Conservation (phyloP, 225 moss, liverwort and hornwort genomes). For the Asterella californica region DNA sequence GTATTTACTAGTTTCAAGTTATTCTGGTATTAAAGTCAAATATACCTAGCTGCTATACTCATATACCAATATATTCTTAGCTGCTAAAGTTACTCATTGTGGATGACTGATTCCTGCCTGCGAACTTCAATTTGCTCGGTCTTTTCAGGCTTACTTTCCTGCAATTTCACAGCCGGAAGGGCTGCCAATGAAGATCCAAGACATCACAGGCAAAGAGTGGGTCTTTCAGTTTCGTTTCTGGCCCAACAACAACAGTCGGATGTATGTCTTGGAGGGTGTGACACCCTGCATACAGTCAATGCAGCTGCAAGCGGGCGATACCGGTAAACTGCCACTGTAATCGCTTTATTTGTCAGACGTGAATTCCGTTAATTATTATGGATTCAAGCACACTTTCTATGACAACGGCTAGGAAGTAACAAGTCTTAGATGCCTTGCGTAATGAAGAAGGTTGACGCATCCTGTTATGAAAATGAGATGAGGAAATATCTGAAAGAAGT, state of each 20-base stretch:
- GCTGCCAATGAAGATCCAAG: constrained; percentile 86
- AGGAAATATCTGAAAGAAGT: too few species aligned
- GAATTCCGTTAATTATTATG: not conserved
- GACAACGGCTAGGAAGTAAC: constrained; percentile 1
- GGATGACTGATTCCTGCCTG: not conserved
- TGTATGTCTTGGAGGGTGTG: constrained; percentile 97
- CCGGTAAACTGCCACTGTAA: constrained; percentile 48
- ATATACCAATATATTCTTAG: too few species aligned
- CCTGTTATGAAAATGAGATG: too few species aligned
- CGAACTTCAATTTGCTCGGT: too few species aligned
- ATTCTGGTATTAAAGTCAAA: not conserved
- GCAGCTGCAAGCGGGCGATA: constrained; percentile 91
- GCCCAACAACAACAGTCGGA: constrained; percentile 98
- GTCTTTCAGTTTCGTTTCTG: constrained; percentile 94
- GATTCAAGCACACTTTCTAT: not conserved
- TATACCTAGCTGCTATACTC: too few species aligned
- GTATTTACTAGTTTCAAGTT: not conserved
- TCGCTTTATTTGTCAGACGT: not conserved
- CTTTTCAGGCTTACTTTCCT: constrained; percentile 83
- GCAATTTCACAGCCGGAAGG: constrained; percentile 91
- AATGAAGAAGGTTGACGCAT: too few species aligned
- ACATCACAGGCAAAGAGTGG: constrained; percentile 91
- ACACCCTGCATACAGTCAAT: constrained; percentile 93
- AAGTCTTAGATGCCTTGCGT: too few species aligned
- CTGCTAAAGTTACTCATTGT: too few species aligned